phyloP scores from a whole-genome alignment of 139 green algal species.

The Tetratostichococcus sp. region DNA sequence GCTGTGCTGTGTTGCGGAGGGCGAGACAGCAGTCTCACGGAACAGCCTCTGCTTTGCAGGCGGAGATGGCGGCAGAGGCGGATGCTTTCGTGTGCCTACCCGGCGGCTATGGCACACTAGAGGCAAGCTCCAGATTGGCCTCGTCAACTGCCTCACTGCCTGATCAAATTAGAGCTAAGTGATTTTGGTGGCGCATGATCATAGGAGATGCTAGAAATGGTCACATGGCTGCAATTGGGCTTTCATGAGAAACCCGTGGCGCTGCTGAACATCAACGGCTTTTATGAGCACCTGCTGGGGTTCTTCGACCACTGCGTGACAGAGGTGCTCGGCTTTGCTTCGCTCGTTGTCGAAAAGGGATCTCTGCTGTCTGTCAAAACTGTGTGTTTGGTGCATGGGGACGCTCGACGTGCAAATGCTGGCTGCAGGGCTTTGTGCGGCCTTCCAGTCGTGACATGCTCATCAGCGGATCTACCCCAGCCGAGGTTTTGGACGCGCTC shows the following conservation, averaged over 20 bases:
- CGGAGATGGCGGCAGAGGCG: conserved; percentile 67
- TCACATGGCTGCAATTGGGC: conserved; percentile 81
- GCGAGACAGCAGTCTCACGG: too few species aligned
- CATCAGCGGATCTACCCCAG: conserved; percentile 13
- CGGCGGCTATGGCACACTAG: conserved; percentile 75
- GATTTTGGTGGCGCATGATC: too few species aligned
- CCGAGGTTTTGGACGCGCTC: conserved; percentile 42
- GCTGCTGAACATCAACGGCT: conserved; percentile 66
- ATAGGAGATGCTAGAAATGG: conserved; percentile 71
- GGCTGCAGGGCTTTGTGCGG: conserved; percentile 44
- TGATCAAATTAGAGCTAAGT: too few species aligned
- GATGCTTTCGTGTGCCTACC: conserved; percentile 84
- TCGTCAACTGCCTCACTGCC: too few species aligned
- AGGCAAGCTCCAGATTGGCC: too few species aligned
- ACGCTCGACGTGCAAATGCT: background rate
- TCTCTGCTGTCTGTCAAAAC: too few species aligned
- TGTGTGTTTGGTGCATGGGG: too few species aligned
- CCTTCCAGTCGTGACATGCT: conserved; percentile 32
- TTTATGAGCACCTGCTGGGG: conserved; percentile 60
- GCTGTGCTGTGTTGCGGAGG: too few species aligned
- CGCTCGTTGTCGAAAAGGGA: too few species aligned
- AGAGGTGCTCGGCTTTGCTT: conserved; percentile 31
- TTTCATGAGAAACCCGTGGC: conserved; percentile 74
- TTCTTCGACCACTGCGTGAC: conserved; percentile 60
- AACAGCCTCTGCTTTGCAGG: too few species aligned